phyloP scores from a whole-genome alignment of 345 rosid genomes.

The Trapa bicornis region DNA sequence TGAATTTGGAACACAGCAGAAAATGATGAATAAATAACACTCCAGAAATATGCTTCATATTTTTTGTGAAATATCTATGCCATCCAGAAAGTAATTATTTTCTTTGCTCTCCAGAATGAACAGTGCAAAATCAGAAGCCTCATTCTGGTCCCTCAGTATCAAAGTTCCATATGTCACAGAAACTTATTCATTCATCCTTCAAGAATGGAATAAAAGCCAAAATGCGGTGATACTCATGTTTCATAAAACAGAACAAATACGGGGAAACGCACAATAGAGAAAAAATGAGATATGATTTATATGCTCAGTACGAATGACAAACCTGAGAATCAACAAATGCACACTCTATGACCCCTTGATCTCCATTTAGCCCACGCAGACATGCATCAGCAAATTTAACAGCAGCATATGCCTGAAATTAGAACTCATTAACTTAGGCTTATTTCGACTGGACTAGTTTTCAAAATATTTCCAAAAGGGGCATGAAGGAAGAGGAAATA shows the following conservation, averaged over 20 bases:
- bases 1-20: neutral
- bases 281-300: neutral
- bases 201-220: neutral
- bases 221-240: too few species aligned
- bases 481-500: neutral
- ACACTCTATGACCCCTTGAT: constrained; percentile 54
- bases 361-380: constrained; percentile 75
- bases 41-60: too few species aligned
- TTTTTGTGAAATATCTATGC: too few species aligned
- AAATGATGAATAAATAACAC: too few species aligned
- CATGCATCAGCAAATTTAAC: constrained; percentile 94
- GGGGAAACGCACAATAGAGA: neutral
- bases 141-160: too few species aligned
- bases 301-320: neutral
- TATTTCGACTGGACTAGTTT: neutral
- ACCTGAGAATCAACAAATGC: constrained; percentile 83
- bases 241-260: neutral
- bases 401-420: constrained; percentile 88
- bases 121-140: too few species aligned
- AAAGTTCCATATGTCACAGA: too few species aligned
- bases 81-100: too few species aligned
- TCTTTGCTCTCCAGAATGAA: too few species aligned
- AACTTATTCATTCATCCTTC: neutral
- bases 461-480: neutral
- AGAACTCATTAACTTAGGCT: neutral